A percentile compares a stretch with the other conserved stretches of the same genome.
Conservation (phyloP, 2,329 filamentous ascomycete species). For the Neofusicoccum parvum region DNA sequence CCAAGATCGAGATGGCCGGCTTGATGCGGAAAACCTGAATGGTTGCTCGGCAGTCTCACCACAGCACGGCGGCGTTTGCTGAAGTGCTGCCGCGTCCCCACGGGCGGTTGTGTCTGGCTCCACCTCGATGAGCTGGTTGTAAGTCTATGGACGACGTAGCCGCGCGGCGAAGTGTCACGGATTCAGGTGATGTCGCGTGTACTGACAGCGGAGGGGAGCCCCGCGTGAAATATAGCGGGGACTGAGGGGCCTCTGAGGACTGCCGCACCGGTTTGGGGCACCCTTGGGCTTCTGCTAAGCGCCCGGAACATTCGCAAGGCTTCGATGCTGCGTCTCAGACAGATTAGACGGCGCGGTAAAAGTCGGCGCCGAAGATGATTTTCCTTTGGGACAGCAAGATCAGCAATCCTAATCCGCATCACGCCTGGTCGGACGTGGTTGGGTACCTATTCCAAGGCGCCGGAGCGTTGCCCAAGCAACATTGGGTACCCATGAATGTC, state of each 20-base stretch:
- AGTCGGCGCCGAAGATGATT: slow-evolving; percentile 15
- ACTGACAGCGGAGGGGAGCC: slow-evolving; percentile 6
- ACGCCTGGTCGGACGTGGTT: slow-evolving; percentile 8
- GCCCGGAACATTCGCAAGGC: slow-evolving; percentile 15
- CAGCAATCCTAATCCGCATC: slow-evolving; percentile 12
- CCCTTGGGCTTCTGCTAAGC: slow-evolving; percentile 11
- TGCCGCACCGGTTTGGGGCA: not conserved
- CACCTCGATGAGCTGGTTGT: slow-evolving; percentile 17
- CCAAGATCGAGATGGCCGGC: slow-evolving; percentile 2
- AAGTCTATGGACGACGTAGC: slow-evolving; percentile 9
- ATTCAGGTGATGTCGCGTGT: slow-evolving; percentile 19
- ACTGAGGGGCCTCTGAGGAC: not conserved
- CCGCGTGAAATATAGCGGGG: slow-evolving; percentile 13
- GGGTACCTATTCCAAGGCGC: slow-evolving; percentile 10
- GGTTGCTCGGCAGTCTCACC: slow-evolving; percentile 11
- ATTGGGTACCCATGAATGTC: slow-evolving; percentile 4
- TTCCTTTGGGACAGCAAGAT: slow-evolving; percentile 13
- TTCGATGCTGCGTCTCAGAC: slow-evolving; percentile 14
- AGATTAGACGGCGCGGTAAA: slow-evolving; percentile 7
- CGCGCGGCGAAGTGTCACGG: slow-evolving; percentile 15
- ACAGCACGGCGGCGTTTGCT: slow-evolving; percentile 7
- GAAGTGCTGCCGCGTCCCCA: slow-evolving; percentile 1
- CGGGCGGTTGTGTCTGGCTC: not conserved
- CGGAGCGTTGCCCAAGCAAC: slow-evolving; percentile 21
- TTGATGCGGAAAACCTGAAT: not conserved